Evolutionary conservation across 768 basidiomycete species (phyloP).

Genomic region (Hydnum rufescens): DNA sequence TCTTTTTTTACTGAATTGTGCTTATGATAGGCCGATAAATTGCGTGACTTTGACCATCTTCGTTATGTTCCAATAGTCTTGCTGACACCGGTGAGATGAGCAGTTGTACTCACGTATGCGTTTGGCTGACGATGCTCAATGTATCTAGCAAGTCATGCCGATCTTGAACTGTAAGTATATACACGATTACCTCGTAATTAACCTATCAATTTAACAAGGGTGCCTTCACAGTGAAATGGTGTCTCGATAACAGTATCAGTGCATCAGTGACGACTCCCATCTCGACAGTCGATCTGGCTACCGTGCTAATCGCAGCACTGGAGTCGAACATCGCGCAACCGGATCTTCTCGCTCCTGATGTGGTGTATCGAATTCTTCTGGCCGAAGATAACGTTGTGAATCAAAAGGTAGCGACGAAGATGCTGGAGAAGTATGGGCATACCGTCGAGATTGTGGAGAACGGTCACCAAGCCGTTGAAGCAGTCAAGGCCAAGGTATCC

Average conservation of each 20-base stretch:
- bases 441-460: slow-evolving; percentile 95
- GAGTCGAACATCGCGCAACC: slow-evolving; percentile 89
- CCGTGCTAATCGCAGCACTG: slow-evolving; percentile 81
- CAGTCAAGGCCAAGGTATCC: slow-evolving; percentile 59
- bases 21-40: slow-evolving; percentile 71
- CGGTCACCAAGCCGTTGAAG: slow-evolving; percentile 81
- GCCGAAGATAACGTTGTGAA: slow-evolving; percentile 96
- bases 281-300: slow-evolving; percentile 68
- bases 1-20: slow-evolving; percentile 9
- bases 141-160: not conserved
- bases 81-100: slow-evolving; percentile 38
- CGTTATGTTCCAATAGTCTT: slow-evolving; percentile 94
- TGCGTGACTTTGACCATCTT: slow-evolving; percentile 83
- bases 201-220: not conserved
- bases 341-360: slow-evolving; percentile 66
- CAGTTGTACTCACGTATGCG: slow-evolving; percentile 4
- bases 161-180: not conserved
- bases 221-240: slow-evolving; percentile 62
- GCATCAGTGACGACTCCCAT: slow-evolving; percentile 88
- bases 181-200: not conserved
- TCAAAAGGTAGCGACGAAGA: slow-evolving; percentile 90
- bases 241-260: slow-evolving; percentile 87
- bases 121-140: slow-evolving; percentile 10
- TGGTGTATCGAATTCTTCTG: slow-evolving; percentile 78
- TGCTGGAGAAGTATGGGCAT: slow-evolving; percentile 90